Conservation (phyloP, 1,284 basidiomycete species). For the Phaffia rhodozyma region DNA sequence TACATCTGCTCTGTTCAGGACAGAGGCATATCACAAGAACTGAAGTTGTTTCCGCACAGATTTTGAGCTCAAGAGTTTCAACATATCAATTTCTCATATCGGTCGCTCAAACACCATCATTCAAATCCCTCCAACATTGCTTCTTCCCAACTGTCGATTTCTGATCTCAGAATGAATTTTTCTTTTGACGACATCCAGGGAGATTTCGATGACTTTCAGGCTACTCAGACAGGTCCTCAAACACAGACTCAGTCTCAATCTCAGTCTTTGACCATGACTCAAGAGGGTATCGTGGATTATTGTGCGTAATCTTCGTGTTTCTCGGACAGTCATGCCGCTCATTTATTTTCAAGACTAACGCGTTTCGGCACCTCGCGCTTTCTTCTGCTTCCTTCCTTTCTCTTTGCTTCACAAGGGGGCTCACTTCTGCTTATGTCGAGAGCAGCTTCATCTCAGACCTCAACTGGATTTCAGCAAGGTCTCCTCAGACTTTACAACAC, state of each 20-base stretch:
- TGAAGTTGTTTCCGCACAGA: too few species aligned
- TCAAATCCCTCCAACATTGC: too few species aligned
- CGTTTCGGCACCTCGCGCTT: background rate
- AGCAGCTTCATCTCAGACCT: background rate
- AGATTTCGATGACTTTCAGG: constrained; percentile 3
- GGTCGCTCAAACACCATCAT: too few species aligned
- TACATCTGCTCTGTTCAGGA: too few species aligned
- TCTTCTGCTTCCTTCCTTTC: background rate
- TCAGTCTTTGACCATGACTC: background rate
- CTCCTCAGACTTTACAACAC: background rate
- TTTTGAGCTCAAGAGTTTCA: too few species aligned
- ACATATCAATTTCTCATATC: too few species aligned
- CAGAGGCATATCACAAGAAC: too few species aligned
- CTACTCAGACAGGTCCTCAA: constrained; percentile 10
- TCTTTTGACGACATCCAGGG: too few species aligned
- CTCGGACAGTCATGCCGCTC: background rate
- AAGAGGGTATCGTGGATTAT: background rate
- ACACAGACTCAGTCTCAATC: constrained; percentile 5
- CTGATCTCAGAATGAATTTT: too few species aligned
- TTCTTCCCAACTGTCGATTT: too few species aligned
- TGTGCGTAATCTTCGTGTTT: background rate
- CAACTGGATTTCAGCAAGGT: background rate
- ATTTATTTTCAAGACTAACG: background rate
- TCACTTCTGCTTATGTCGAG: background rate
- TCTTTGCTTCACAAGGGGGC: background rate